Evolutionary conservation across 2,329 filamentous ascomycete species (phyloP).

Genomic region (Emmonsiellopsis sp.): DNA sequence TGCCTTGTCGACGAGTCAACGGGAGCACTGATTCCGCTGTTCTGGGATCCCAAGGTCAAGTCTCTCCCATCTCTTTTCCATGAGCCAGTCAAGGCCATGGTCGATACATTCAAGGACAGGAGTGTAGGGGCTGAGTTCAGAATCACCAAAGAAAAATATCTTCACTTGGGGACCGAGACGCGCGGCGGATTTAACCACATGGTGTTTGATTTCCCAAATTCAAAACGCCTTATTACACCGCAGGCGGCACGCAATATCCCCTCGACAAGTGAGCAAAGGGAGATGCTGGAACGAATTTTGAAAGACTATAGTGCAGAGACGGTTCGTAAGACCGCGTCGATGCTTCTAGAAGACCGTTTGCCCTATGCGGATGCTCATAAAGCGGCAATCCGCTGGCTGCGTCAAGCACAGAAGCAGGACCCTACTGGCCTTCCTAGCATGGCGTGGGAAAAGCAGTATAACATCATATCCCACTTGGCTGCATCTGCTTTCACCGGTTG

Average conservation of each 20-base stretch:
- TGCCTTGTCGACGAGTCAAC: background rate
- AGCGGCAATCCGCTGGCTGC: background rate
- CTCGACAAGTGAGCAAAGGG: background rate
- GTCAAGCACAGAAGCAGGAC: background rate
- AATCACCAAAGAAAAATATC: background rate
- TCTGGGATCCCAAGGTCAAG: background rate
- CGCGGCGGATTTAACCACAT: background rate
- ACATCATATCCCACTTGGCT: background rate
- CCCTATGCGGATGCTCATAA: conserved; percentile 1
- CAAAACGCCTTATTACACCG: background rate
- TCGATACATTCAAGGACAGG: background rate
- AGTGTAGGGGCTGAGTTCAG: background rate
- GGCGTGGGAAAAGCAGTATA: background rate
- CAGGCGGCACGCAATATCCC: background rate
- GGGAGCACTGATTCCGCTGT: background rate
- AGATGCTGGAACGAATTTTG: background rate
- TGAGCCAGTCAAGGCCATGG: background rate
- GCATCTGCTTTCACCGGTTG: conserved; percentile 1
- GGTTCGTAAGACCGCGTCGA: background rate
- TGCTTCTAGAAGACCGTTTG: background rate
- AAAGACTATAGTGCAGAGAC: background rate
- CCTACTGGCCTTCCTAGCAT: background rate
- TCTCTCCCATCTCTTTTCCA: background rate
- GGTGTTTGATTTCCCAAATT: background rate
- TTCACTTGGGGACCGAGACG: background rate